phyloP scores from a whole-genome alignment of 108 stramenopile species.

The Cyclostephanos invisitatus region DNA sequence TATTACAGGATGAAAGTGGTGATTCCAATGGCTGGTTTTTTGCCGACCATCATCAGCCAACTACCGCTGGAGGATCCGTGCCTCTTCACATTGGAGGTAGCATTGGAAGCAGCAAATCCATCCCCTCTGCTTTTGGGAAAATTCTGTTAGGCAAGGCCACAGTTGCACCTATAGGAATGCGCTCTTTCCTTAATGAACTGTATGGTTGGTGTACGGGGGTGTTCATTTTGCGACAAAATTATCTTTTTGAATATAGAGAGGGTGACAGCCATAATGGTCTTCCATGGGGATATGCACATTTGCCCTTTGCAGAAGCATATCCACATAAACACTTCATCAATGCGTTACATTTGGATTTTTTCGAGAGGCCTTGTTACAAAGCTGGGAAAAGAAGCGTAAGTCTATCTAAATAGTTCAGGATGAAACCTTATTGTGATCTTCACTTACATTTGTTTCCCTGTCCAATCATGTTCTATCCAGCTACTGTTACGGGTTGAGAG shows the following conservation, averaged over 20 bases:
- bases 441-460: neutral
- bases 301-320: slow-evolving; percentile 59
- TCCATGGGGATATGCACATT: slow-evolving; percentile 74
- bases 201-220: slow-evolving; percentile 65
- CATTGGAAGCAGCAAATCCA: slow-evolving; percentile 13
- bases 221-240: slow-evolving; percentile 75
- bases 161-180: slow-evolving; percentile 55
- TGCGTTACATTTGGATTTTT: slow-evolving; percentile 75
- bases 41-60: slow-evolving; percentile 41
- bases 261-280: slow-evolving; percentile 40
- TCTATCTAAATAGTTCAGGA: neutral
- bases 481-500: slow-evolving; percentile 64
- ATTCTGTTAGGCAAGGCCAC: slow-evolving; percentile 67
- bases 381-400: slow-evolving; percentile 63
- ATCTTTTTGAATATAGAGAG: slow-evolving; percentile 73
- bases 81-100: slow-evolving; percentile 15
- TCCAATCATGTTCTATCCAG: slow-evolving; percentile 15
- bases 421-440: neutral
- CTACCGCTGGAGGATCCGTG: slow-evolving; percentile 11
- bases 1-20: slow-evolving; percentile 26
- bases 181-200: slow-evolving; percentile 41
- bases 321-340: slow-evolving; percentile 59
- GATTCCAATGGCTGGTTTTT: slow-evolving; percentile 44
- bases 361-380: slow-evolving; percentile 73
- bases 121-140: slow-evolving; percentile 47